These are phyloP conservation scores for Backusella mclennaniae DNA, from an alignment of 192 early-diverging fungal genomes.

Conservation along the genomic window DNA sequence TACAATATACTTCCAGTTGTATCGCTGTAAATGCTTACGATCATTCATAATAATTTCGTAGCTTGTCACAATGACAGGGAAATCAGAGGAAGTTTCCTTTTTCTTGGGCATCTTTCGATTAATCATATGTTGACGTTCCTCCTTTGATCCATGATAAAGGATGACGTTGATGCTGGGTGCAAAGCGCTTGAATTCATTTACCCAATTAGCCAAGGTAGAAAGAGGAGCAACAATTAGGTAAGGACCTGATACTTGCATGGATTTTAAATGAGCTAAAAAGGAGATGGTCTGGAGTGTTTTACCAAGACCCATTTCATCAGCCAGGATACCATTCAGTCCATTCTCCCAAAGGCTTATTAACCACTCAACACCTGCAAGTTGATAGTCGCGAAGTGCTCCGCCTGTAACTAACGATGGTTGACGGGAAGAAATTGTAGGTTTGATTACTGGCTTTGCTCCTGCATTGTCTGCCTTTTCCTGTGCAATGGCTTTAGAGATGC, in stretches of 20 bases:
- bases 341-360: constrained; percentile 93
- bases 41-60: constrained; percentile 92
- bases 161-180: constrained; percentile 76
- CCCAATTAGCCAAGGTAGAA: constrained; percentile 92
- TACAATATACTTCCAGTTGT: constrained; percentile 88
- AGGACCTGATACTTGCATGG: constrained; percentile 80
- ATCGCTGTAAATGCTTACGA: constrained; percentile 52
- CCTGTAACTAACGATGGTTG: constrained; percentile 84
- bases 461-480: neutral
- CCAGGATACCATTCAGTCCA: constrained; percentile 94
- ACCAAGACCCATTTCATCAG: constrained; percentile 94
- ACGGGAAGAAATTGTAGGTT: constrained; percentile 53
- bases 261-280: constrained; percentile 79
- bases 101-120: constrained; percentile 63
- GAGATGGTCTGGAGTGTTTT: constrained; percentile 96
- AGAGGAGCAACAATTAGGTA: constrained; percentile 89
- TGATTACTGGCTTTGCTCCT: constrained; percentile 18
- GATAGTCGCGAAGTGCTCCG: constrained; percentile 90
- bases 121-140: constrained; percentile 69
- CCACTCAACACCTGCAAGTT: constrained; percentile 95
- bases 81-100: constrained; percentile 45
- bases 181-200: constrained; percentile 86
- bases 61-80: constrained; percentile 87
- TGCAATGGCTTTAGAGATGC: constrained; percentile 18
- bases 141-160: constrained; percentile 79